Evolutionary conservation across 768 basidiomycete genomes (phyloP).

Genomic region (Russula sp.): DNA sequence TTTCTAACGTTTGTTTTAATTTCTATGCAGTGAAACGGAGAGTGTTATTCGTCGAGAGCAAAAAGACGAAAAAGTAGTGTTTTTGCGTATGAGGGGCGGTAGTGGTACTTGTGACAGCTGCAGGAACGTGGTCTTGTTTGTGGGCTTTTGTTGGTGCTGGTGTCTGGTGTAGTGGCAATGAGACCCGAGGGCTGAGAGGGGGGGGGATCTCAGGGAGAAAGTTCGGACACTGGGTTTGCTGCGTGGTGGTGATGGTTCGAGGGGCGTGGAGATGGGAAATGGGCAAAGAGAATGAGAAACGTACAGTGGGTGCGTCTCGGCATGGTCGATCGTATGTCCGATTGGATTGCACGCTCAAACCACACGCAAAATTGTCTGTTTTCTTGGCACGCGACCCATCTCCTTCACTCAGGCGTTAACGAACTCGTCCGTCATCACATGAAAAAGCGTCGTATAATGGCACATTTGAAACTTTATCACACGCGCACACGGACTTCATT

Average conservation of each 20-base stretch:
- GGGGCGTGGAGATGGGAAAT: not conserved
- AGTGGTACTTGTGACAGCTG: no score
- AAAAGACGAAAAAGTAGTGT: constrained; percentile 52
- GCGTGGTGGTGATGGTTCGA: not conserved
- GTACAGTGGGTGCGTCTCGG: not conserved
- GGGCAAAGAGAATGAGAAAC: not conserved
- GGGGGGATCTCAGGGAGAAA: not conserved
- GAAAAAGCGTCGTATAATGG: not conserved
- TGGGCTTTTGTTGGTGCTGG: not conserved
- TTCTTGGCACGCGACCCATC: not conserved
- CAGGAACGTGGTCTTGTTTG: not conserved
- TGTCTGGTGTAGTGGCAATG: no score
- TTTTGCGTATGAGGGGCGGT: no score
- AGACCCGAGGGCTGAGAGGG: not conserved
- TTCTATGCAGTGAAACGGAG: constrained; percentile 48
- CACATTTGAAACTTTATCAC: not conserved
- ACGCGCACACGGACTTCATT: not conserved
- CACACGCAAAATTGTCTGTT: not conserved
- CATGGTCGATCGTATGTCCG: not conserved
- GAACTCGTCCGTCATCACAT: not conserved
- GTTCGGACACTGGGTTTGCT: not conserved
- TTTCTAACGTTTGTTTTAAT: not conserved
- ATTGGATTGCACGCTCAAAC: not conserved
- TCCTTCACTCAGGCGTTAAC: not conserved
- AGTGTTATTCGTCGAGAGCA: constrained; percentile 75